These are phyloP conservation scores for Toxicodendron radicans DNA, from an alignment of 345 rosid genomes.

Conservation along the genomic window DNA sequence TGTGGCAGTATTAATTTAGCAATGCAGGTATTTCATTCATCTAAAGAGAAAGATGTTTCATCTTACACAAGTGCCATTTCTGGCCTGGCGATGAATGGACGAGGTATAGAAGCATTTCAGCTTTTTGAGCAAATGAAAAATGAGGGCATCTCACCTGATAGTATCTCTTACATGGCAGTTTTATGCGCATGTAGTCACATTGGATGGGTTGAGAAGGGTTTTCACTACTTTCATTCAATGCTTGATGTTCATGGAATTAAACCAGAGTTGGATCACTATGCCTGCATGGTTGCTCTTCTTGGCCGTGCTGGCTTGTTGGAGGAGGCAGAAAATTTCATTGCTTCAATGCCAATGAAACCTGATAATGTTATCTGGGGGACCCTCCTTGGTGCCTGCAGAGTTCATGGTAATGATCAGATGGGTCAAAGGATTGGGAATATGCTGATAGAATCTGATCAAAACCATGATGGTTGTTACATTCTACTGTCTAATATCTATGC, in stretches of 20 bases:
- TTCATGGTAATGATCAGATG: slow-evolving; percentile 26
- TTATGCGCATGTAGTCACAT: slow-evolving; percentile 41
- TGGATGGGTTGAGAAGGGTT: slow-evolving; percentile 37
- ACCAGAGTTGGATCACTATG: slow-evolving; percentile 39
- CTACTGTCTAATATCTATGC: slow-evolving; percentile 34
- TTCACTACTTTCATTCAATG: slow-evolving; percentile 28
- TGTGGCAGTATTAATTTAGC: slow-evolving; percentile 35
- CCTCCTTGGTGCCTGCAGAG: slow-evolving; percentile 37
- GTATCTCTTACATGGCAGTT: slow-evolving; percentile 32
- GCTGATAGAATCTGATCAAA: slow-evolving; percentile 18
- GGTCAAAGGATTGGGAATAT: slow-evolving; percentile 28
- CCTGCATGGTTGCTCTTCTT: slow-evolving; percentile 42
- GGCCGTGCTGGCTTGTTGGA: slow-evolving; percentile 40
- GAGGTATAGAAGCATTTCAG: slow-evolving; percentile 25
- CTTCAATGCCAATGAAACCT: slow-evolving; percentile 35
- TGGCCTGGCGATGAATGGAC: slow-evolving; percentile 38
- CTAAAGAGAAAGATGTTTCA: slow-evolving; percentile 27
- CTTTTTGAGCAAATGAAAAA: slow-evolving; percentile 30
- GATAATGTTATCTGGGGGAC: slow-evolving; percentile 38
- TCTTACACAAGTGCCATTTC: slow-evolving; percentile 36
- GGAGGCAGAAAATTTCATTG: slow-evolving; percentile 31
- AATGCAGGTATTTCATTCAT: slow-evolving; percentile 23
- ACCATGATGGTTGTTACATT: slow-evolving; percentile 30
- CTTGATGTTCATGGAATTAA: slow-evolving; percentile 22
- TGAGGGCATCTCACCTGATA: slow-evolving; percentile 24